Evolutionary conservation across 441 rosid genomes (phyloP).

Genomic region (Mallotus repandus): DNA sequence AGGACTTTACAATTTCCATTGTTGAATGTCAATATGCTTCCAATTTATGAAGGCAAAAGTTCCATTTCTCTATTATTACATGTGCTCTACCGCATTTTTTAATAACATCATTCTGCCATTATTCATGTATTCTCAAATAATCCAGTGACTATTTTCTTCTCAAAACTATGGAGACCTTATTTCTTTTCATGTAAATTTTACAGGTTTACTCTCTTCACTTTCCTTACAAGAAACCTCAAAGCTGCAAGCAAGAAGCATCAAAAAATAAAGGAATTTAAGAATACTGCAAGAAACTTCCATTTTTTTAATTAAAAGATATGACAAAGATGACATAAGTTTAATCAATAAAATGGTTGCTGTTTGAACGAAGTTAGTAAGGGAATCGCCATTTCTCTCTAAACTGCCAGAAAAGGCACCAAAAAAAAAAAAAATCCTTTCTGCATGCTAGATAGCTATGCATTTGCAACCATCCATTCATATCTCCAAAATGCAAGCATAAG

Average conservation of each 20-base stretch:
- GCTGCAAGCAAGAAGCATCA: too few relatives aligned
- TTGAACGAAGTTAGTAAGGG: too few relatives aligned
- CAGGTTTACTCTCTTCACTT: not conserved
- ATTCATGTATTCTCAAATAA: not conserved
- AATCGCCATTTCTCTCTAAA: not conserved
- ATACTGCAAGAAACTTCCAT: too few relatives aligned
- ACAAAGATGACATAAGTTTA: too few relatives aligned
- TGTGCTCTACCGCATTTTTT: not conserved
- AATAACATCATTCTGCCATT: not conserved
- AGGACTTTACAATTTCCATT: not conserved
- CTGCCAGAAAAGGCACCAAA: not conserved
- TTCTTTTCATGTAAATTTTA: not conserved
- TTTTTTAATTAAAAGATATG: too few relatives aligned
- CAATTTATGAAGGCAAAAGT: not conserved
- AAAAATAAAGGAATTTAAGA: too few relatives aligned
- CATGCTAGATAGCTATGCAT: not conserved
- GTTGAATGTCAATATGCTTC: not conserved
- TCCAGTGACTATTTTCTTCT: not conserved
- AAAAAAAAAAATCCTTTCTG: not conserved
- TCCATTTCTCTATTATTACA: not conserved
- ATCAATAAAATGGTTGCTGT: too few relatives aligned
- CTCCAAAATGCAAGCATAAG: constrained; percentile 13
- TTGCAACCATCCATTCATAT: not conserved
- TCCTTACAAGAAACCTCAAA: too few relatives aligned
- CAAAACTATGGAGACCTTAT: not conserved